Evolutionary conservation across 1,139 yeast species (phyloP), one percentile per base, ranked within the genome.

Genomic region (Taiozyma onychis): DNA sequence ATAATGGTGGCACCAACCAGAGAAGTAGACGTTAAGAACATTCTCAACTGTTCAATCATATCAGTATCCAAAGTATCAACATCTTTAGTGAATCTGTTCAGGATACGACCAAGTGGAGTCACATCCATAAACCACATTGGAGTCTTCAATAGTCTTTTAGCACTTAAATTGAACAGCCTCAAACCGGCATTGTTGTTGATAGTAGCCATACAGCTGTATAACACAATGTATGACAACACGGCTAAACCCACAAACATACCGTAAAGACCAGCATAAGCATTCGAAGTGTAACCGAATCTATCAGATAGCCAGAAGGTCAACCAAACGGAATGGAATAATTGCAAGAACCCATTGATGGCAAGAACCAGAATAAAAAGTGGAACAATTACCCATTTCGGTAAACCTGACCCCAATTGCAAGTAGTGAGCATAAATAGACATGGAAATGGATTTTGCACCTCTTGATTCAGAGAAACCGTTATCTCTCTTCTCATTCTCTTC

Each of bases 231-330:
- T 80, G 46, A 73, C 66, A 37, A 75, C 65, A 70, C 65, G 51
- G 73, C 56, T 57, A 66, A 56, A 70, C 53, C 24, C 14, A 76
- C 69, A 51, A 73, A 76, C 75, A 80, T 70, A 44, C 83, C 80
- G 60, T 85, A 85, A 39, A 85, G 53, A 3, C 88, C 91, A 64
- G 83, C 81, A 64, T 85, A 86, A 56, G 80, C 75, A 2, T 73
- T 73, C 46, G 72, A 72, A 2, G 76, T 54, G 27, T 59, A 63
- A 2, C 61, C 49, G 58, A 83, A 85, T 62, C 75, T 78, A 48
- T 71, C 50, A 11, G 72, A 74, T 2, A 82, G 73, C 95, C 95
- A 87, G 65, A 81, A 87, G 1, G 91, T 81, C 53, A 88, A 72
- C 91, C 93, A 87, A 11, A 82, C 79, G 59, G 81, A 83, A 41